Base-by-base conservation (phyloP, 2,329 filamentous ascomycete genomes). In the Aspergillus pseudonomiae region DNA sequence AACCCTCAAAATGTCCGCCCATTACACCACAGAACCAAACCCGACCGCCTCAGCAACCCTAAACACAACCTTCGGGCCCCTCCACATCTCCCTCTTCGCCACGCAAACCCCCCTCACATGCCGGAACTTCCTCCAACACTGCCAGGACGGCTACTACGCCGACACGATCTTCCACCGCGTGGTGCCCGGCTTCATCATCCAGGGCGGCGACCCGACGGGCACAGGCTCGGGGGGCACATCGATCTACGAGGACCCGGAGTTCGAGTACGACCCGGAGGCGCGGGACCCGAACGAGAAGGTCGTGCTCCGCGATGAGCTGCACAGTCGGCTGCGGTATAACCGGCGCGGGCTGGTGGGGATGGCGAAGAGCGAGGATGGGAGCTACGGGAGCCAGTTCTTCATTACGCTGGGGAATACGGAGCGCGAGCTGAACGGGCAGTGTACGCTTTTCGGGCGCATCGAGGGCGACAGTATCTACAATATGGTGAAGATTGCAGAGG, bases 371-470 rank as follows among this genome's bases (percentile, higher is more conserved):
- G 79, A 81, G 59, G 79, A 80, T 65, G 90, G 93, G 53, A 91
- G 91, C 60, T 98, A 98, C 80, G 92, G 93, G 39, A 97, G 93
- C 77, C 95, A 99, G 78, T 98, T 98, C 83, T 99, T 99, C 82
- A 89, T 99, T 65, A 98, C 95, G 0, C 80, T 99, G 59, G 93
- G 88, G 67, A 83, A 84, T 60, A 93, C 90, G 74, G 84, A 94
- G 28, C 89, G 93, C 30, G 93, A 98, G 81, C 78, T 99, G 73
- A 92, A 91, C 70, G 91, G 90, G 58, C 92, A 92, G 79, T 97
- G 97, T 77, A 98, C 95, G 0, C 81, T 98, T 77, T 98, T 99
- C 81, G 95, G 95, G 21, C 85, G 95, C 62, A 86, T 99, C 52
- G 93, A 91, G 41, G 95, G 94, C 32, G 93, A 98, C 68, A 97